Base-by-base conservation (phyloP, 2,329 filamentous ascomycete species). In the Hymenoscyphus linearis region DNA sequence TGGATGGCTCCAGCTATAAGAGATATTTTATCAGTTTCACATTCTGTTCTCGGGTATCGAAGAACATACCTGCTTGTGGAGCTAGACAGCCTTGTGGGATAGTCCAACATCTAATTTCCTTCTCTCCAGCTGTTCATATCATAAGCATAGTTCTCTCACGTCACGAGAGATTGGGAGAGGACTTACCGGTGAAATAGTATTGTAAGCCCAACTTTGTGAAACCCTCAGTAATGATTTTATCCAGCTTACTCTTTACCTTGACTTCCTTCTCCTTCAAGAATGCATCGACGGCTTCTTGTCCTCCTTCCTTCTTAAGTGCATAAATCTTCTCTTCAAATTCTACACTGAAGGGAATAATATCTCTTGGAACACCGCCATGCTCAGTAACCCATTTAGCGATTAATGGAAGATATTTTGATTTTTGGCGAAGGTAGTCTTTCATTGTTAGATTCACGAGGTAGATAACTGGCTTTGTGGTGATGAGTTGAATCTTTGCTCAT, bases 381-480 rank as follows among this genome's bases (percentile, higher is more conserved):
- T 75, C 75, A 4, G 73, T 76, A 2, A 78, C 76, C 77, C 77
- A 79, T 64, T 77, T 76, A 52, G 74, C 74, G n/a, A 79, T 79
- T 14, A 67, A 58, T 2, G 76, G 75, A 18, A 79, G 74, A 55
- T 78, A 79, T 68, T 79, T 79, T 73, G 74, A 74, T 71, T 79
- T 78, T 61, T 78, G 77, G 37, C 77, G 66, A 27, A 79, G 71
- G 68, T 79, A 79, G 63, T 79, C 77, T 70, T 78, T 78, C 77
- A 78, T 78, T 1, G 76, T 77, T 59, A 79, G 60, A 66, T 79
- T 79, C 58, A 79, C 76, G 34, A 79, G 75, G 67, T 79, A 79
- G 64, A 79, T 77, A 53, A 69, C 69, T 12, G 77, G 77, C 68
- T 79, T 79, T 14, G 77, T 79, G 31, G 77, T 79, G 65, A 79